Evolutionary conservation across 2,329 filamentous ascomycete species (phyloP).

Genomic region (Colletotrichum lentis): DNA sequence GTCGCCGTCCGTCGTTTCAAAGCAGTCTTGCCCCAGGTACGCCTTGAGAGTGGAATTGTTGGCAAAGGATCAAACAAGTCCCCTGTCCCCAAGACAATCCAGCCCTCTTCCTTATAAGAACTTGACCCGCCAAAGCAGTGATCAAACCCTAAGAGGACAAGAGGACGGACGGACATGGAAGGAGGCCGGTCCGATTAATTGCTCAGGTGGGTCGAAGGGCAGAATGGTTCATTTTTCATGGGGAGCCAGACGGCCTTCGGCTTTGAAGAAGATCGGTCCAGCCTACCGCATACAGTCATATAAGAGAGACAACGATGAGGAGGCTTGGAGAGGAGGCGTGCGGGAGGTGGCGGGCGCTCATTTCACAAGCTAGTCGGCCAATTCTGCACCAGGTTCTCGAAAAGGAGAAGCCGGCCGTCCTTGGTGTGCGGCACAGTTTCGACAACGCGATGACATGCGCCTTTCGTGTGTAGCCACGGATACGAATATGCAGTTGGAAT

Average conservation of each 20-base stretch:
- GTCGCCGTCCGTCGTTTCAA: constrained; percentile 1
- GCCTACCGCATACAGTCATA: background rate
- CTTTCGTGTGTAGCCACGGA: background rate
- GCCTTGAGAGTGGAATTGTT: constrained; percentile 12
- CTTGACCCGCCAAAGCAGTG: constrained; percentile 12
- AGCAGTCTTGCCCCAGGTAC: background rate
- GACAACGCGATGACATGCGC: constrained; percentile 1
- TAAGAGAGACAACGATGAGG: constrained; percentile 9
- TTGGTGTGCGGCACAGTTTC: constrained; percentile 9
- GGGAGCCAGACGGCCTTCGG: constrained; percentile 8
- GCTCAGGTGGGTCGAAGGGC: constrained; percentile 22
- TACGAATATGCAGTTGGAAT: constrained; percentile 15
- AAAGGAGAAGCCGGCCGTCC: constrained; percentile 14
- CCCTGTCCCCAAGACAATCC: background rate
- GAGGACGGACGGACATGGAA: background rate
- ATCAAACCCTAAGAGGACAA: background rate
- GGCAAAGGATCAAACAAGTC: constrained; percentile 5
- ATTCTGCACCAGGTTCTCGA: constrained; percentile 9
- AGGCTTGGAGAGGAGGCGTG: constrained; percentile 14
- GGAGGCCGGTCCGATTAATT: constrained; percentile 8
- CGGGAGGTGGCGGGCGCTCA: constrained; percentile 18
- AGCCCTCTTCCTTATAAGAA: constrained; percentile 2
- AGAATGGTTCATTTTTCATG: constrained; percentile 18
- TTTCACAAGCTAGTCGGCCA: constrained; percentile 17
- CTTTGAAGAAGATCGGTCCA: constrained; percentile 10